These are phyloP conservation scores for Ustilago lituana DNA, from an alignment of 1,284 basidiomycete genomes.

Conservation along the genomic window DNA sequence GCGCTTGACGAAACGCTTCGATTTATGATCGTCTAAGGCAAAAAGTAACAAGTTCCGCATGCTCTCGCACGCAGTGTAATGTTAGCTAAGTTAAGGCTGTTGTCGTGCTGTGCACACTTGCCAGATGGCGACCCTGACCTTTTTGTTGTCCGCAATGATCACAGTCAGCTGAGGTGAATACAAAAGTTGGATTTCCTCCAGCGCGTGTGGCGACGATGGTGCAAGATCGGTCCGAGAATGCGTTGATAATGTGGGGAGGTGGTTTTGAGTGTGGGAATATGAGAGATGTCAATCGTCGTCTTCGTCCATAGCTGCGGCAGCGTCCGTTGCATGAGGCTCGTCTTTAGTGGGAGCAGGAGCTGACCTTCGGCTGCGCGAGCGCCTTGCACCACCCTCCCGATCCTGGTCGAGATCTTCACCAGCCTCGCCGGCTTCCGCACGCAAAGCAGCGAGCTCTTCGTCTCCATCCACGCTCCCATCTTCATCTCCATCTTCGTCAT, in stretches of 20 bases:
- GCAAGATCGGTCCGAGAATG: no score
- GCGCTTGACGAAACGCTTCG: slow-evolving; percentile 8
- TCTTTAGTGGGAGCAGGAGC: slow-evolving; percentile 6
- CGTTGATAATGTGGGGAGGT: no score
- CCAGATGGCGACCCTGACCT: no score
- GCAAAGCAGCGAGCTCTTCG: slow-evolving; percentile 59
- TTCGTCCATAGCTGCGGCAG: slow-evolving; percentile 25
- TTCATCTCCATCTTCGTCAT: slow-evolving; percentile 47
- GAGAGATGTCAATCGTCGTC: slow-evolving; percentile 19
- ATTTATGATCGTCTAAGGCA: no score
- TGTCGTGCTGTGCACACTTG: no score
- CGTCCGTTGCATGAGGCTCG: neutral
- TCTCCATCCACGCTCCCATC: slow-evolving; percentile 54
- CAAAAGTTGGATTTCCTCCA: no score
- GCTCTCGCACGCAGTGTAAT: no score
- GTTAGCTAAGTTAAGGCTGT: no score
- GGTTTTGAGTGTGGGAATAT: neutral
- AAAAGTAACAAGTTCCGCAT: no score
- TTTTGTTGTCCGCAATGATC: no score
- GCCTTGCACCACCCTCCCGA: slow-evolving; percentile 18
- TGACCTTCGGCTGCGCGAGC: slow-evolving; percentile 26
- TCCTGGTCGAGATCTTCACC: slow-evolving; percentile 42
- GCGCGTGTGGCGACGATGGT: no score
- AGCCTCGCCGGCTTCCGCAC: slow-evolving; percentile 46
- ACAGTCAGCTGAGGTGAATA: no score